phyloP scores from a whole-genome alignment of 805 yeast species.

The Lipomyces japonicus region DNA sequence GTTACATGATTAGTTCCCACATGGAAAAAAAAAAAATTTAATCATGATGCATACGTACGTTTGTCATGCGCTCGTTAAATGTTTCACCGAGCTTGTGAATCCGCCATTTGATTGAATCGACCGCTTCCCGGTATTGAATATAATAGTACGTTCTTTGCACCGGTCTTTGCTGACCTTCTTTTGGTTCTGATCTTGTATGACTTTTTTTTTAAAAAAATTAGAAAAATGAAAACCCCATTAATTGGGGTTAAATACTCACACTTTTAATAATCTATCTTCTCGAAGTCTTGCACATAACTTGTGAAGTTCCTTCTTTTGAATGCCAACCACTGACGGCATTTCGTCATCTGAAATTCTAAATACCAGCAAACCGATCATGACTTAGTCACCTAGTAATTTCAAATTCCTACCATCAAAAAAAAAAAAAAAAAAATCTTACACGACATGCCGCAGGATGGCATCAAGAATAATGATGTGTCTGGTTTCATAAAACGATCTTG shows the following conservation, averaged over 20 bases:
- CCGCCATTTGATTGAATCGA: slow-evolving; percentile 95
- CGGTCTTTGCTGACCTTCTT: slow-evolving; percentile 59
- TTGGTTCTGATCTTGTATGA: slow-evolving; percentile 37
- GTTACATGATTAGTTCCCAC: too few relatives aligned
- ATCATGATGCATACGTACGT: slow-evolving; percentile 30
- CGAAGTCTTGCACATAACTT: slow-evolving; percentile 73
- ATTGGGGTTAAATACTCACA: slow-evolving; percentile 51
- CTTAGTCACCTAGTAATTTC: background rate
- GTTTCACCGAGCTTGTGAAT: slow-evolving; percentile 78
- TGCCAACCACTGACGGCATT: slow-evolving; percentile 70
- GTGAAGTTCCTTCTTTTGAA: slow-evolving; percentile 82
- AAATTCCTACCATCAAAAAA: background rate
- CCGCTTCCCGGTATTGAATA: slow-evolving; percentile 86
- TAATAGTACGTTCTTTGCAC: slow-evolving; percentile 77
- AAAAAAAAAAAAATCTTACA: slow-evolving; percentile 34
- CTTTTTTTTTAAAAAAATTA: slow-evolving; percentile 16
- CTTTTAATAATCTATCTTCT: slow-evolving; percentile 75
- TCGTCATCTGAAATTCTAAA: slow-evolving; percentile 77
- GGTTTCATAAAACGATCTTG: slow-evolving; percentile 80
- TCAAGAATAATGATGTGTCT: slow-evolving; percentile 82
- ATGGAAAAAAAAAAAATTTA: background rate
- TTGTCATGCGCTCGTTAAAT: slow-evolving; percentile 77
- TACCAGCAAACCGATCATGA: background rate
- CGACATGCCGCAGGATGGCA: slow-evolving; percentile 82
- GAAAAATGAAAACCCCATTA: background rate